Percentiles rank a stretch among this genome's conserved stretches.
phyloP scores from a whole-genome alignment of 495 filamentous ascomycete genomes.

The Penicillium mononematosum region DNA sequence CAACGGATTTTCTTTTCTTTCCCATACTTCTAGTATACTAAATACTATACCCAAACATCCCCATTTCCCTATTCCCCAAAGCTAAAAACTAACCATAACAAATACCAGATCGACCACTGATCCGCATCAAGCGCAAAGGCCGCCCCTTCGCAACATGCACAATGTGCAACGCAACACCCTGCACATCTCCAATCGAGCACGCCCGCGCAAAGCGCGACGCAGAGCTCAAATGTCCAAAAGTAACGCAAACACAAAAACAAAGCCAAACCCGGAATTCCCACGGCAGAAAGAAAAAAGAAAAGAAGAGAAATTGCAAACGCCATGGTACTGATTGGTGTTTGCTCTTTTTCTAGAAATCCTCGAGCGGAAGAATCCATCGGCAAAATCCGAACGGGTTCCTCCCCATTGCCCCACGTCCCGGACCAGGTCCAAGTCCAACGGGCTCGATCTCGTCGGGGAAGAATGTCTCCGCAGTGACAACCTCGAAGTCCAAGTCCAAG shows the following conservation, averaged over 20 bases:
- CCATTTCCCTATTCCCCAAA: too few species aligned
- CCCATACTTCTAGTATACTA: conserved; percentile 6
- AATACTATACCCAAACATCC: too few species aligned
- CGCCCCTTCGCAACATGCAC: conserved; percentile 95
- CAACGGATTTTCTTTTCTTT: conserved; percentile 14
- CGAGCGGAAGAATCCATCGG: conserved; percentile 33
- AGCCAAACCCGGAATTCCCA: conserved; percentile 4
- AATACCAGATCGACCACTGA: conserved; percentile 75
- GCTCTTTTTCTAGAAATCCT: conserved; percentile 36
- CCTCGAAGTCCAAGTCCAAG: conserved; percentile 5
- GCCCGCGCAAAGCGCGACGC: conserved; percentile 92
- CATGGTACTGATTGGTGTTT: conserved; percentile 36
- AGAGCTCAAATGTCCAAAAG: conserved; percentile 60
- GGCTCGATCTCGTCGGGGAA: conserved; percentile 15
- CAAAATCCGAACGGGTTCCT: conserved; percentile 32
- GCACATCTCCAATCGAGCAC: conserved; percentile 87
- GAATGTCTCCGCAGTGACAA: background rate
- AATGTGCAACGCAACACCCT: conserved; percentile 86
- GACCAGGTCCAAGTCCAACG: conserved; percentile 28
- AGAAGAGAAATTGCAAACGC: conserved; percentile 26
- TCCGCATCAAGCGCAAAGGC: conserved; percentile 96
- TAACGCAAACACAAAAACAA: conserved; percentile 35
- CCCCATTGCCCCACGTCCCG: conserved; percentile 40
- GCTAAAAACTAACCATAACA: background rate
- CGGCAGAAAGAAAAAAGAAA: too few species aligned